Percentiles rank a stretch among this genome's conserved stretches.
phyloP scores from a whole-genome alignment of 805 yeast species.

The Sugiyamaella marilandica region DNA sequence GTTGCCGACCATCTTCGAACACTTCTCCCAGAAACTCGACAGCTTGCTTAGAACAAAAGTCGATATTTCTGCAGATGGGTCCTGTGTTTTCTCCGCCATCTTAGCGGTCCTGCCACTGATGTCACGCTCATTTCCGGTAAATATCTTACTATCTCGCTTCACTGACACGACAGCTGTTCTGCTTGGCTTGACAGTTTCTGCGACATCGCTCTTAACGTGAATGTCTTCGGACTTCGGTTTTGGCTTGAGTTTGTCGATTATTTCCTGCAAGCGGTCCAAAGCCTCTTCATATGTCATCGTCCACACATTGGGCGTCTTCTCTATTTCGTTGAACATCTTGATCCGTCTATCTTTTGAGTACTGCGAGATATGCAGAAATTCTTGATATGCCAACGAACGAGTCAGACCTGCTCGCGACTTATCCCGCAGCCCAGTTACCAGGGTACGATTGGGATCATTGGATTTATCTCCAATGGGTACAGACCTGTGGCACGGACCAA shows the following conservation, averaged over 20 bases:
- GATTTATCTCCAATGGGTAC: slow-evolving; percentile 27
- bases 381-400: slow-evolving; percentile 36
- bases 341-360: slow-evolving; percentile 30
- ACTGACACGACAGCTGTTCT: background rate
- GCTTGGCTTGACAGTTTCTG: background rate
- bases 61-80: slow-evolving; percentile 24
- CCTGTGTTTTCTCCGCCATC: slow-evolving; percentile 24
- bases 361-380: slow-evolving; percentile 31
- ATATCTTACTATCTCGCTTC: slow-evolving; percentile 1
- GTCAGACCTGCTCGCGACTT: slow-evolving; percentile 24
- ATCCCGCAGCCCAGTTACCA: slow-evolving; percentile 34
- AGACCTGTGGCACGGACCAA: slow-evolving; percentile 35
- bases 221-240: background rate
- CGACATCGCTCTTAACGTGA: background rate
- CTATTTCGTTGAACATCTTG: slow-evolving; percentile 34
- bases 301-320: slow-evolving; percentile 33
- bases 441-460: slow-evolving; percentile 34
- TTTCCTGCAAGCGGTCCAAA: background rate
- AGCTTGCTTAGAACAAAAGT: slow-evolving; percentile 16
- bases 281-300: slow-evolving; percentile 26
- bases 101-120: background rate
- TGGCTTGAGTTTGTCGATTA: background rate
- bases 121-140: background rate
- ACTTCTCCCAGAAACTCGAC: background rate
- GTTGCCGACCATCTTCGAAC: background rate